Evolutionary conservation across 1,284 basidiomycete species (phyloP).

Genomic region (Phenoliferia sp.): DNA sequence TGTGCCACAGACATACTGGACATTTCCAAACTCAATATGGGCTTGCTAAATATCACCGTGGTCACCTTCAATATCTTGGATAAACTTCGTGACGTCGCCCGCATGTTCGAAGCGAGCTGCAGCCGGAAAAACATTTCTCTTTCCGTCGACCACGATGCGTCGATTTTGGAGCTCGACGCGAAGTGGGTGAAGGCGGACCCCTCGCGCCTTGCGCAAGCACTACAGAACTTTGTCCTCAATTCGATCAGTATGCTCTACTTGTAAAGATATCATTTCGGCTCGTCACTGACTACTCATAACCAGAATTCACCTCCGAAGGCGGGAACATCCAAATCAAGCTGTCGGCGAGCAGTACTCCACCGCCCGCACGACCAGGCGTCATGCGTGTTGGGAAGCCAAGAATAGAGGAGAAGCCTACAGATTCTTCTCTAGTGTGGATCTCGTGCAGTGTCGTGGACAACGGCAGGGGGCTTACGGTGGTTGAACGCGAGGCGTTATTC

Average conservation of each 20-base stretch:
- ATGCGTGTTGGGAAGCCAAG: slow-evolving; percentile 8
- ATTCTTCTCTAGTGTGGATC: slow-evolving; percentile 16
- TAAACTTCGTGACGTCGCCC: slow-evolving; percentile 24
- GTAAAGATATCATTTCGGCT: background rate
- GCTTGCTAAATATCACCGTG: slow-evolving; percentile 21
- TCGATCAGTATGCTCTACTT: slow-evolving; percentile 5
- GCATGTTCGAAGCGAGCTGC: slow-evolving; percentile 29
- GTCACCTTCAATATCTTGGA: slow-evolving; percentile 23
- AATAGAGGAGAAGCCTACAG: background rate
- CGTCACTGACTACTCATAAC: background rate
- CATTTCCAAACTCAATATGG: slow-evolving; percentile 33
- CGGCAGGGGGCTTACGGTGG: slow-evolving; percentile 30
- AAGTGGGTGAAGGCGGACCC: slow-evolving; percentile 27
- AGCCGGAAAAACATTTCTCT: slow-evolving; percentile 30
- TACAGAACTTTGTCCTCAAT: slow-evolving; percentile 34
- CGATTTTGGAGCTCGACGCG: slow-evolving; percentile 13
- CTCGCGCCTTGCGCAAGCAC: slow-evolving; percentile 30
- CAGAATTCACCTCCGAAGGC: slow-evolving; percentile 18
- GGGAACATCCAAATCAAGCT: slow-evolving; percentile 9
- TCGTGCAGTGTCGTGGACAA: slow-evolving; percentile 24
- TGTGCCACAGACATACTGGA: slow-evolving; percentile 26
- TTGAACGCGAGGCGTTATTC: slow-evolving; percentile 28
- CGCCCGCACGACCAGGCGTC: slow-evolving; percentile 8
- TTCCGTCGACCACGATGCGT: slow-evolving; percentile 11
- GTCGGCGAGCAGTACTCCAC: slow-evolving; percentile 4